These are phyloP conservation scores for Coelastrella sp. DNA, from an alignment of 139 green algal genomes.

Conservation along the genomic window DNA sequence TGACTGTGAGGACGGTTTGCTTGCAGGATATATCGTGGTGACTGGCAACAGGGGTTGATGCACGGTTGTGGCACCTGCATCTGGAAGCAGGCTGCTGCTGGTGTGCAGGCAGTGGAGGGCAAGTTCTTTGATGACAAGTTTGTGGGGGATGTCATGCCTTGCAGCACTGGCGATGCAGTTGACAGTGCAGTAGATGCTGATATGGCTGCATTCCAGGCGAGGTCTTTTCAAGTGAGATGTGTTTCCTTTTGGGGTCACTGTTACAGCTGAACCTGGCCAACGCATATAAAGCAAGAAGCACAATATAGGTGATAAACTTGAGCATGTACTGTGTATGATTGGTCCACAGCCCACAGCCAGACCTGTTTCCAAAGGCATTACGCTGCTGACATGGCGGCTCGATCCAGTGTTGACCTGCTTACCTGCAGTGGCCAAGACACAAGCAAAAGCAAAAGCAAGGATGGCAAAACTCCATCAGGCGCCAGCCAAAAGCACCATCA, in stretches of 20 bases:
- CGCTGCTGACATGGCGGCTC: no score
- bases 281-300: no score
- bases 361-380: no score
- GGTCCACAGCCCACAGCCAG: no score
- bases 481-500: not conserved
- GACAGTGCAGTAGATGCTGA: conserved; percentile 72
- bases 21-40: conserved; percentile 71
- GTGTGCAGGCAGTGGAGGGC: conserved; percentile 57
- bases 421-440: no score
- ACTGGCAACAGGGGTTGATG: conserved; percentile 75
- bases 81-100: conserved; percentile 33
- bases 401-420: no score
- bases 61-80: conserved; percentile 79
- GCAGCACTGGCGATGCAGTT: conserved; percentile 55
- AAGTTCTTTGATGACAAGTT: conserved; percentile 75
- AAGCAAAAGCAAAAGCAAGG: no score
- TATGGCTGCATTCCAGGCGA: conserved; percentile 68
- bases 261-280: no score
- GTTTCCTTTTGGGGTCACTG: not conserved
- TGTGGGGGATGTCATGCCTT: conserved; percentile 65
- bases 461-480: no score
- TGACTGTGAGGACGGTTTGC: not conserved
- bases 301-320: no score
- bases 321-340: no score
- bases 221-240: conserved; percentile 42